Evolutionary conservation across 1,139 yeast genomes (phyloP), one percentile per base, ranked within the genome.

Genomic region (Blastobotrys ciferrii): DNA sequence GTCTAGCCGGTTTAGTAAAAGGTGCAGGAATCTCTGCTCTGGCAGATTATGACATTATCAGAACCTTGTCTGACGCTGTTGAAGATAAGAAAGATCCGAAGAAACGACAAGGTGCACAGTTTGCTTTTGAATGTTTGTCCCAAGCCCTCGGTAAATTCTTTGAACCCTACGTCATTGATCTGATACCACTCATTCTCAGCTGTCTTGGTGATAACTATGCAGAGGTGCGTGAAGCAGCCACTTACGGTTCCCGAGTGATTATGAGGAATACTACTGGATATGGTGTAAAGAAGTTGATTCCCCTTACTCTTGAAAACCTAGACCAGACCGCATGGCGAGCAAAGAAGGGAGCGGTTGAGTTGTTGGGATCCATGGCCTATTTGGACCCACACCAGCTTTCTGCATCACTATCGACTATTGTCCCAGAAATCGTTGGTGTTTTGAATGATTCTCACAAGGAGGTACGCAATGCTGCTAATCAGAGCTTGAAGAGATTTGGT

Each of bases 301-400:
- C 98, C 0, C 76, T 91, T 53, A 95, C 97, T 0, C 80, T 92
- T 51, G 80, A 83, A 32, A 88, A 87, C 58, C 75, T 92, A 59
- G 95, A 89, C 60, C 95, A 88, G 56, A 82, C 84, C 50, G 86
- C 95, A 0, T 92, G 99, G 99, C 80, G 99, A 71, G 82, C 96
- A 1, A 92, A 92, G 69, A 88, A 91, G 69, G 98, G 98, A 11
- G 88, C 98, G 4, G 98, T 92, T 28, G 98, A 94, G 63, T 72
- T 92, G 53, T 75, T 92, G 45, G 98, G 99, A 68, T 83, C 96
- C 23, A 94, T 92, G 98, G 98, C 98, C 0, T 92, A 91, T 65
- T 76, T 94, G 56, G 97, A 92, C 62, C 98, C 98, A 4, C 78
- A 94, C 2, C 98, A 92, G 65, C 75, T 94, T 58, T 88, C 98